Evolutionary conservation across 1,284 basidiomycete species (phyloP), one percentile per base, ranked within the genome.

Genomic region (Puccinia horiana): DNA sequence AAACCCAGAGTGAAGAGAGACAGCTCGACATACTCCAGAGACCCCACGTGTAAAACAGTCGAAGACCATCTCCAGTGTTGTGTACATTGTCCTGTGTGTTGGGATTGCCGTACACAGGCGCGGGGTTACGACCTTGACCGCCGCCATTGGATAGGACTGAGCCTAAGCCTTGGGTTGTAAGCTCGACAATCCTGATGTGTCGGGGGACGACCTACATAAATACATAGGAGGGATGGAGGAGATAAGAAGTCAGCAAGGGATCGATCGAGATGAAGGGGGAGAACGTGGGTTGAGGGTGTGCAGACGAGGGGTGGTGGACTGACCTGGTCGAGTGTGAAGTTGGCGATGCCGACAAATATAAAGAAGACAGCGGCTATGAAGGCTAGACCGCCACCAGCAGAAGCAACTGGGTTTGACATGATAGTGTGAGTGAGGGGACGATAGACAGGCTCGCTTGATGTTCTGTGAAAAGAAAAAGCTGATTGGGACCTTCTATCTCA

Each of bases 271-370:
- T 35, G 35, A 44, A 35, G 47, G 18, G 18, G 8, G 8, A 18
- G 9, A 29, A 18, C 9, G 47, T 18, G 37, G 76, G 47, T 40
- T 26, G 29, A 58, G 29, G 32, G 52, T 9, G 20, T 44, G 35
- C 11, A 65, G 12, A n/a, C 42, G 16, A 1, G 26, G 18, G 16
- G 42, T 35, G 29, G 56, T 8, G 20, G 4, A 40, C 44, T 65
- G 18, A 75, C 79, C 40, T 81, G 79, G 63, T 81, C n/a, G 16
- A 75, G 37, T 20, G 56, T 81, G 58, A 81, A 81, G 56, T 81
- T 81, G 26, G 69, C 79, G 69, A 81, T 81, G 12, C 54, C 49
- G 35, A 75, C 69, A 40, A 81, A 81, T 40, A 81, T 81, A 29
- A 61, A 81, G n/a, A 81, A 23, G 58, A 81, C 67, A 5, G 69